Base-by-base conservation (phyloP, 371 early-diverging fungal species). In the Saksenaea oblongispora region DNA sequence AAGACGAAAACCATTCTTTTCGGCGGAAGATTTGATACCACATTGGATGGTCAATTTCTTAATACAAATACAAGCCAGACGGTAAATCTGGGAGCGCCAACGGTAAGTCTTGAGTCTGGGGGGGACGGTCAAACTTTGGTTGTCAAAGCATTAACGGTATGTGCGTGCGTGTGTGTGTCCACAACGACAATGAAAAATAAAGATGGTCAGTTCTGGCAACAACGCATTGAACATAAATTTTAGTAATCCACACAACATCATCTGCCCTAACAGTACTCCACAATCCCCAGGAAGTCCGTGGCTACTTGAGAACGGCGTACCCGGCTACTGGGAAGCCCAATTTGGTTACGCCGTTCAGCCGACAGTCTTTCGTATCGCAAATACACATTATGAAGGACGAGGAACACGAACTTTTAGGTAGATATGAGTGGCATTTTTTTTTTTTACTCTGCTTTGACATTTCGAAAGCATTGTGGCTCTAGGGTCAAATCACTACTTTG, bases 241-340 rank as follows among this genome's bases (percentile, higher is more conserved):
- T 42, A 63, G 58, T 31, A 67, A 85, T 55, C 84, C 88, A 36
- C 57, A 31, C n/a, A 80, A 72, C 59, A 69, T 79, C 28, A 62
- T 80, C 26, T 87, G 87, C 59, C 76, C 82, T 5, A 42, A 61
- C 18, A 59, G 60, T 0, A 37, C 67, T 13, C 79, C 63, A 34
- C 55, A 59, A 44, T 53, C 65, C 10, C 22, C 15, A 17, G 39
- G 60, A 18, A 61, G 75, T 8, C 57, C 72, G 5, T 90, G 90
- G 90, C 69, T 89, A 37, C 66, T 91, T 70, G 82, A 79, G 44
- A 84, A 89, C 66, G 73, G 76, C 57, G 82, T 83, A n/a, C 83
- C 90, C n/a, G 91, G 91, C 8, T 88, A 79, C 64, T 87, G 84
- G 83, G 79, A 87, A 28, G 82, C 79, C 42, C 72, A 79, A 61